Evolutionary conservation across 2,329 filamentous ascomycete genomes (phyloP).

Genomic region (Cladosporium austrohemisphaericum): DNA sequence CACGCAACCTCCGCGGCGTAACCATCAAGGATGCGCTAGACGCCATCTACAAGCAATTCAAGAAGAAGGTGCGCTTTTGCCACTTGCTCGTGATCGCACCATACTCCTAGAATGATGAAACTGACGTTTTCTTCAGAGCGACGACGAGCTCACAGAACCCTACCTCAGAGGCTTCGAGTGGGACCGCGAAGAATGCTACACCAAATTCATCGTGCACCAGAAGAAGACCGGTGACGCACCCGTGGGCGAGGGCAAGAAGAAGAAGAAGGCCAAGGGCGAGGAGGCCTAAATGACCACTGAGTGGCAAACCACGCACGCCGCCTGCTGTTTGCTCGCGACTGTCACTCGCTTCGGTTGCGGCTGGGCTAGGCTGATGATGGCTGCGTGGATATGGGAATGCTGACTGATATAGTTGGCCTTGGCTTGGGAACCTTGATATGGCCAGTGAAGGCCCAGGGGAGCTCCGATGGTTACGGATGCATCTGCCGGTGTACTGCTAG

Average conservation of each 20-base stretch:
- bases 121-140: conserved; percentile 54
- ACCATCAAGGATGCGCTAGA: conserved; percentile 96
- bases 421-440: background rate
- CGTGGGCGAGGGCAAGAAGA: conserved; percentile 55
- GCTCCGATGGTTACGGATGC: background rate
- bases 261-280: conserved; percentile 48
- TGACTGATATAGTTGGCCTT: background rate
- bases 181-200: conserved; percentile 91
- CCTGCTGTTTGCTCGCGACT: background rate
- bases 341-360: conserved; percentile 11
- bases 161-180: conserved; percentile 94
- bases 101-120: background rate
- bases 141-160: conserved; percentile 84
- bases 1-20: conserved; percentile 87
- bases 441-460: conserved; percentile 4
- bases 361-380: conserved; percentile 5
- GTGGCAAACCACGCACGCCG: conserved; percentile 2
- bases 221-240: conserved; percentile 62
- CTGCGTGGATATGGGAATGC: conserved; percentile 1
- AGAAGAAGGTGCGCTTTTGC: conserved; percentile 74
- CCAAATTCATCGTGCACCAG: conserved; percentile 80
- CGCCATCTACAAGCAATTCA: conserved; percentile 92
- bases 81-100: conserved; percentile 22
- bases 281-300: conserved; percentile 13
- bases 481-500: conserved; percentile 12